Conservation (phyloP, 352 stramenopile species). For the Phytophthora lateralis region DNA sequence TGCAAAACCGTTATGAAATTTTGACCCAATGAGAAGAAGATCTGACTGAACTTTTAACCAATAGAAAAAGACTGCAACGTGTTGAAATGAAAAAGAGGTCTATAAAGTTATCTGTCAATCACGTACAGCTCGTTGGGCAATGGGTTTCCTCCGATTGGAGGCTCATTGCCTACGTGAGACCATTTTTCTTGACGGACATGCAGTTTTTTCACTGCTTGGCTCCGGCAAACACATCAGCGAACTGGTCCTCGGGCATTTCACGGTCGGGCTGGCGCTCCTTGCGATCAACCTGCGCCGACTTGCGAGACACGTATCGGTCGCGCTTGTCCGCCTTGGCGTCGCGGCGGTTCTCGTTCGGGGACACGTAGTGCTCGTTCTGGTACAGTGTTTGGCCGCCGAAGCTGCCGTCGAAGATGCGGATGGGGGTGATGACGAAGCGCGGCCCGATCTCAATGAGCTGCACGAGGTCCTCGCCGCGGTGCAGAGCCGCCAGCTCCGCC, state of each 20-base stretch:
- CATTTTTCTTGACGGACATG: conserved; percentile 7
- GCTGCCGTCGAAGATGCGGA: conserved; percentile 98
- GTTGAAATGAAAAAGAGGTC: conserved; percentile 16
- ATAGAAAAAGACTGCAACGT: not conserved
- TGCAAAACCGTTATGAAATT: conserved; percentile 10
- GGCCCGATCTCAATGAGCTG: conserved; percentile 99
- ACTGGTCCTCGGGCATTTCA: conserved; percentile 78
- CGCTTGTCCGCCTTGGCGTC: conserved; percentile 94
- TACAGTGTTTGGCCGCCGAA: conserved; percentile 99
- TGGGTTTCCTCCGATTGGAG: not conserved
- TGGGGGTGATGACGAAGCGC: conserved; percentile 98
- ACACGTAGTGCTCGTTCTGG: conserved; percentile 98
- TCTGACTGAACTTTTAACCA: conserved; percentile 10
- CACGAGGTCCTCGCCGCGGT: conserved; percentile 89
- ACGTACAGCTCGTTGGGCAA: not conserved
- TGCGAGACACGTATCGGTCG: conserved; percentile 92
- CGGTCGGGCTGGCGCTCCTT: conserved; percentile 74
- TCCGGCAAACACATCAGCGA: conserved; percentile 86
- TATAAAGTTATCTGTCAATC: conserved; percentile 25
- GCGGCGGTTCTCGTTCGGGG: conserved; percentile 92
- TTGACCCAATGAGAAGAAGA: conserved; percentile 7
- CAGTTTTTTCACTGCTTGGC: conserved; percentile 36
- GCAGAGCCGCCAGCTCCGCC: conserved; percentile 79
- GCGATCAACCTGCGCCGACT: conserved; percentile 83
- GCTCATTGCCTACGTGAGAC: not conserved